Conservation (phyloP, 2,329 filamentous ascomycete genomes). For the Rhinocladiella similis region DNA sequence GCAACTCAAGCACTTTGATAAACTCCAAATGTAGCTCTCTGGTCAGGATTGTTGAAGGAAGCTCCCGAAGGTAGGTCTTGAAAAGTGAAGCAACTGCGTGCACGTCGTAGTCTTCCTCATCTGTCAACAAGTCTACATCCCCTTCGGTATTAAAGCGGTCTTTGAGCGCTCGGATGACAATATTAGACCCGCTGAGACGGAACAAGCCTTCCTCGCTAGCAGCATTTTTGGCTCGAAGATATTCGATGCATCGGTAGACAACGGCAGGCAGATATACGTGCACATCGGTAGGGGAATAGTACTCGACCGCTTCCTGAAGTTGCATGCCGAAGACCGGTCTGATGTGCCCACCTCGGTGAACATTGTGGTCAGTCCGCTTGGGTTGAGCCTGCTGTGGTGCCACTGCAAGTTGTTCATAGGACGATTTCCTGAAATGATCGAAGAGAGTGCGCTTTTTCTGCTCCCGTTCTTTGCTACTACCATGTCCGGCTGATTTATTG, state of each 20-base stretch:
- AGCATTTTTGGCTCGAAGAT: constrained; percentile 79
- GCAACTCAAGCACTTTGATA: constrained; percentile 77
- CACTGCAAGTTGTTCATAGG: constrained; percentile 21
- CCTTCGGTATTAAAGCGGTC: constrained; percentile 93
- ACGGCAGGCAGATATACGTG: constrained; percentile 82
- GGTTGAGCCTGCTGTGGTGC: constrained; percentile 8
- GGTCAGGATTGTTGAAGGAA: constrained; percentile 88
- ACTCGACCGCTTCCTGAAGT: constrained; percentile 81
- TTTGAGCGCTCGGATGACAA: constrained; percentile 85
- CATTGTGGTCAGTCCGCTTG: constrained; percentile 12
- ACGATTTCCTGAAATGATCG: constrained; percentile 25
- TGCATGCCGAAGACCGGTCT: constrained; percentile 81
- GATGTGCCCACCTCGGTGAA: constrained; percentile 35
- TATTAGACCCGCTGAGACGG: constrained; percentile 92
- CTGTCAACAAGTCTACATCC: constrained; percentile 81
- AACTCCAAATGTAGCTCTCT: constrained; percentile 89
- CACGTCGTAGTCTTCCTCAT: constrained; percentile 87
- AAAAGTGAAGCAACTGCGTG: constrained; percentile 92
- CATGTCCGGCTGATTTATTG: constrained; percentile 59
- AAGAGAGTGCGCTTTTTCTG: constrained; percentile 28
- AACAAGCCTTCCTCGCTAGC: constrained; percentile 92
- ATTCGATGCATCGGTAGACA: constrained; percentile 93
- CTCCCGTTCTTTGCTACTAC: constrained; percentile 60
- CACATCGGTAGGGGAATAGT: constrained; percentile 69
- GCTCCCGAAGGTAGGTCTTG: constrained; percentile 89